A percentile compares a stretch with the other conserved stretches of the same genome.
Evolutionary conservation across 306 rosid species (phyloP).

Genomic region (Dryas alaskensis): DNA sequence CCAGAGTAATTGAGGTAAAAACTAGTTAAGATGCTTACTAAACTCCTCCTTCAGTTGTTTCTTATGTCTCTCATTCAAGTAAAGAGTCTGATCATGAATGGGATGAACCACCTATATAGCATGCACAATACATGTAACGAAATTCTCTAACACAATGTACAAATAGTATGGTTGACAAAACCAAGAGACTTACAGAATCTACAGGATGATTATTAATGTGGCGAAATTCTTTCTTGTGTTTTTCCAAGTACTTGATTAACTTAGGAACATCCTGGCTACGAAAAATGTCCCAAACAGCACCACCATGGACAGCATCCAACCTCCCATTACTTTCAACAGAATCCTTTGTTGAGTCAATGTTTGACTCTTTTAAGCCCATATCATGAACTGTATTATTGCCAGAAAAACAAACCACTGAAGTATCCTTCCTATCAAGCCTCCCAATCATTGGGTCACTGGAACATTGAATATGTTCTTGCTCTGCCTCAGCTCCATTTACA

Average conservation of each 20-base stretch:
- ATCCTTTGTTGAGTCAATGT: slow-evolving; percentile 21
- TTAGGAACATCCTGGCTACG: slow-evolving; percentile 71
- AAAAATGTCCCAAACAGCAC: slow-evolving; percentile 80
- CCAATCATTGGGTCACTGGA: slow-evolving; percentile 19
- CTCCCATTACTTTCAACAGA: slow-evolving; percentile 30
- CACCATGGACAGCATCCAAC: slow-evolving; percentile 36
- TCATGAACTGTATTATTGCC: slow-evolving; percentile 24
- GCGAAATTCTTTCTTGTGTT: slow-evolving; percentile 59
- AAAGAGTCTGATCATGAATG: slow-evolving; percentile 70
- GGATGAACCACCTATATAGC: slow-evolving; percentile 60
- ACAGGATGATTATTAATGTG: slow-evolving; percentile 47
- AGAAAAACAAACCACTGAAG: slow-evolving; percentile 19
- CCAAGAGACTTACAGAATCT: slow-evolving; percentile 50
- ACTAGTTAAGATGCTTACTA: slow-evolving; percentile 38
- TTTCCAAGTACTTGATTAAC: slow-evolving; percentile 47
- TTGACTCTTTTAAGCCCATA: slow-evolving; percentile 32
- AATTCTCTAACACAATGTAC: slow-evolving; percentile 4
- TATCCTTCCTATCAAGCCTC: slow-evolving; percentile 15
- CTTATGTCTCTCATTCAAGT: slow-evolving; percentile 55
- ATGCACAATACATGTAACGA: slow-evolving; percentile 24
- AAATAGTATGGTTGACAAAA: slow-evolving; percentile 11
- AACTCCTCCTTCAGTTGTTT: slow-evolving; percentile 58
- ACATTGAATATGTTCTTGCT: slow-evolving; percentile 32
- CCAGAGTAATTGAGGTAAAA: slow-evolving; percentile 14
- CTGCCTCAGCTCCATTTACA: slow-evolving; percentile 17